Conservation (phyloP, 1,139 yeast genomes). For the Yamadazyma pseudoaaseri region DNA sequence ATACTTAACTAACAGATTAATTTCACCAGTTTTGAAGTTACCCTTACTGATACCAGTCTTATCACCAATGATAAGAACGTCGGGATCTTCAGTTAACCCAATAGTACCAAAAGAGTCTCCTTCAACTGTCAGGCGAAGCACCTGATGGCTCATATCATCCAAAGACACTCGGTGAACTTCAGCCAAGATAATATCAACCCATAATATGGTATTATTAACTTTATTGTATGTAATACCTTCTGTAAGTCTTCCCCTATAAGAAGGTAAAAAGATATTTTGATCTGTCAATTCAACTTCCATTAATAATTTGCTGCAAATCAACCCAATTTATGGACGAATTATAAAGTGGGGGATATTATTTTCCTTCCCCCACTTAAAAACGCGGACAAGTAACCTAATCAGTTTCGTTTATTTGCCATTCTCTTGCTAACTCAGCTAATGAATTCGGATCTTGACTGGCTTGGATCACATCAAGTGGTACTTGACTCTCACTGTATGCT, state of each 20-base stretch:
- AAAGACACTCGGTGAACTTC: constrained; percentile 49
- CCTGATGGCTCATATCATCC: constrained; percentile 35
- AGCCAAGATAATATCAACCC: constrained; percentile 69
- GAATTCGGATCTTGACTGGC: constrained; percentile 67
- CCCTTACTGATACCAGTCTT: constrained; percentile 57
- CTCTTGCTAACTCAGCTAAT: constrained; percentile 62
- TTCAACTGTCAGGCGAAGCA: constrained; percentile 33
- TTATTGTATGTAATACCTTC: constrained; percentile 70
- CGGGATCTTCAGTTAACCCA: constrained; percentile 51
- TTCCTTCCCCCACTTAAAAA: no score
- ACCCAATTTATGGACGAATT: no score
- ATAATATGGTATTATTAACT: constrained; percentile 53
- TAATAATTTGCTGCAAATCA: no score
- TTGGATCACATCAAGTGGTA: constrained; percentile 86
- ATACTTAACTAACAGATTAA: constrained; percentile 46
- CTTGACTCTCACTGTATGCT: constrained; percentile 87
- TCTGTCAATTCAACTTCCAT: constrained; percentile 5
- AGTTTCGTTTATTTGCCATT: constrained; percentile 41
- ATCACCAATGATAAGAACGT: constrained; percentile 48
- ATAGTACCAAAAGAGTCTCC: constrained; percentile 59
- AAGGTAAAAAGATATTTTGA: constrained; percentile 34
- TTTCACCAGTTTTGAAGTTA: constrained; percentile 38
- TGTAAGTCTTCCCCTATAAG: constrained; percentile 52
- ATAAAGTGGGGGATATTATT: no score
- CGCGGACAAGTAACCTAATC: no score